A percentile compares a stretch with the other conserved stretches of the same genome.
Evolutionary conservation across 495 filamentous ascomycete genomes (phyloP).

Genomic region (Echria macrotheca): DNA sequence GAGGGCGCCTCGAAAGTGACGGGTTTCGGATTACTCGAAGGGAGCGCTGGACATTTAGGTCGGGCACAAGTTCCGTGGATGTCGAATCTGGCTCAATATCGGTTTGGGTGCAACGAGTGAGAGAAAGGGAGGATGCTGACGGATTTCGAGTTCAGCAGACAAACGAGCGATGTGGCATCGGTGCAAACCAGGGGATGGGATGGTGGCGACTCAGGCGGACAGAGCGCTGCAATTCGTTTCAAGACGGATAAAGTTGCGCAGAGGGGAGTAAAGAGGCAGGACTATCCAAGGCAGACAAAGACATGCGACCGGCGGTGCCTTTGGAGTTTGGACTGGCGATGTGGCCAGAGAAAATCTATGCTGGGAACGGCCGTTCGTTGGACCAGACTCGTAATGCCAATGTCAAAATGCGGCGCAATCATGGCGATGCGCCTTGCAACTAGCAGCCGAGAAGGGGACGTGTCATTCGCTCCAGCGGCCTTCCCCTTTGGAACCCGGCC

Average conservation of each 20-base stretch:
- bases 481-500: not conserved
- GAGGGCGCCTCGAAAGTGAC: constrained; percentile 8
- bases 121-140: not conserved
- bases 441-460: not conserved
- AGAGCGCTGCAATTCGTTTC: not conserved
- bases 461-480: not conserved
- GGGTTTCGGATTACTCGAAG: not conserved
- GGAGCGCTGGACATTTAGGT: not conserved
- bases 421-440: not conserved
- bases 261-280: too few relatives aligned
- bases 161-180: constrained; percentile 2
- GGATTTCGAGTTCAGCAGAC: not conserved
- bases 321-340: too few relatives aligned
- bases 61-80: too few relatives aligned
- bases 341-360: too few relatives aligned
- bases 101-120: not conserved
- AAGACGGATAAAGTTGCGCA: too few relatives aligned
- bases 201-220: not conserved
- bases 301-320: constrained; percentile 1
- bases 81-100: too few relatives aligned
- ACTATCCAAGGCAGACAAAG: not conserved
- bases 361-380: too few relatives aligned
- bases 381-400: too few relatives aligned
- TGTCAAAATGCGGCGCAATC: not conserved
- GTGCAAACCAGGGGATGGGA: not conserved